A percentile compares a stretch with the other conserved stretches of the same genome.
Evolutionary conservation across 2,329 filamentous ascomycete genomes (phyloP).

Genomic region (Colletotrichum chlorophyti): DNA sequence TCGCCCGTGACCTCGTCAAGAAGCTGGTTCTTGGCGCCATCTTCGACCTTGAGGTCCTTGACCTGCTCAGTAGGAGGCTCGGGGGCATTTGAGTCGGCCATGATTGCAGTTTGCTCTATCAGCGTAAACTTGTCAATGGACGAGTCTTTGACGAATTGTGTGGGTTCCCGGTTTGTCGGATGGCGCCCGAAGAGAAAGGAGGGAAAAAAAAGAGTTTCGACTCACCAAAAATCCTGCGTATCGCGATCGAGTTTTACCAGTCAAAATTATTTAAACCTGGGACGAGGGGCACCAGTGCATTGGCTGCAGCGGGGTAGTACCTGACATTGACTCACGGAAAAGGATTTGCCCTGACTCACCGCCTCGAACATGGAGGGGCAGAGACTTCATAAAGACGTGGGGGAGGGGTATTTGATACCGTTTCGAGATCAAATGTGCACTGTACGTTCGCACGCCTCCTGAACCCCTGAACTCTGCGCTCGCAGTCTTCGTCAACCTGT

Average conservation of each 20-base stretch:
- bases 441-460: background rate
- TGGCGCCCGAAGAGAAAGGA: no score
- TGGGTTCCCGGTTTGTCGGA: background rate
- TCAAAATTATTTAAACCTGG: conserved; percentile 17
- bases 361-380: conserved; percentile 26
- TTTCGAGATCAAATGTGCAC: background rate
- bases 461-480: background rate
- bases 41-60: conserved; percentile 24
- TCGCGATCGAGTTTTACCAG: conserved; percentile 17
- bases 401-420: conserved; percentile 14
- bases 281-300: conserved; percentile 28
- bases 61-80: conserved; percentile 57
- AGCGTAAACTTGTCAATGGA: background rate
- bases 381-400: conserved; percentile 6
- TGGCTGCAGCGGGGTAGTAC: conserved; percentile 26
- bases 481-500: no score
- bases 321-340: conserved; percentile 26
- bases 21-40: conserved; percentile 70
- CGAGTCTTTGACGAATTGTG: background rate
- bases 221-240: conserved; percentile 23
- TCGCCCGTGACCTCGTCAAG: conserved; percentile 95
- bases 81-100: conserved; percentile 39
- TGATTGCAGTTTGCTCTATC: conserved; percentile 18
- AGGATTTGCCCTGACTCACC: conserved; percentile 28
- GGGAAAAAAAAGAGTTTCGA: background rate